Evolutionary conservation across 495 filamentous ascomycete genomes (phyloP), one percentile per base, ranked within the genome.

Genomic region (Penicillium malachiteum): DNA sequence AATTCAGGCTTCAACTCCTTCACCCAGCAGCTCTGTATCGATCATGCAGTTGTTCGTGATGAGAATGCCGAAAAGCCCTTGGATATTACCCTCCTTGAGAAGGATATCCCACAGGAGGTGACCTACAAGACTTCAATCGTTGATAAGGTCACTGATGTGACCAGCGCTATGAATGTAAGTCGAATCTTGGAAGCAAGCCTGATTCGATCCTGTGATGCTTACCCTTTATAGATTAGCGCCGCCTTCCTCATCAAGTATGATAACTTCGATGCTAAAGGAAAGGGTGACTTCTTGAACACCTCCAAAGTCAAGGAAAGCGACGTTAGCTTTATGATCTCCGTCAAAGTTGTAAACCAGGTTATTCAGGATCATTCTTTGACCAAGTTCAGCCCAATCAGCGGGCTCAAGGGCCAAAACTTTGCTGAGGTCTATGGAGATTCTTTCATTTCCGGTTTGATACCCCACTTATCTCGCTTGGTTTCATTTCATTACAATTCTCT

Each of bases 1-100:
- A n/a, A n/a, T n/a, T n/a, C n/a, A 30, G 50, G 50, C 26, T 52
- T 43, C 39, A 44, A 52, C 50, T 42, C 37, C 21, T 52, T 33
- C 44, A 43, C 40, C 10, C 50, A 52, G 17, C 39, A 52, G 30
- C n/a, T 31, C 12, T 44, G 50, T 26, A 10, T 44, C 16, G 38
- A 52, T 17, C 18, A 44, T 6, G 50, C 38, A 10, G 50, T 52
- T 33, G 11, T 41, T 13, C 32, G 26, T 33, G 30, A 48, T 33
- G 11, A 21, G 16, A 48, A 21, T 30, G 26, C 26, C 18, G 41
- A 18, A 26, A 44, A 44, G 41, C 16, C 41, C 18, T 18, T 16
- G 26, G 12, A 18, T 16, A 18, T 21, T 10, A 18, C 18, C 26
- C 26, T 44, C 7, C 4, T 10, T 10, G 41, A 44, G 41, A 44